A percentile compares a stretch with the other conserved stretches of the same genome.
These are phyloP conservation scores for Talaromyces trachyspermus DNA, from an alignment of 495 filamentous ascomycete genomes.

Conservation along the genomic window DNA sequence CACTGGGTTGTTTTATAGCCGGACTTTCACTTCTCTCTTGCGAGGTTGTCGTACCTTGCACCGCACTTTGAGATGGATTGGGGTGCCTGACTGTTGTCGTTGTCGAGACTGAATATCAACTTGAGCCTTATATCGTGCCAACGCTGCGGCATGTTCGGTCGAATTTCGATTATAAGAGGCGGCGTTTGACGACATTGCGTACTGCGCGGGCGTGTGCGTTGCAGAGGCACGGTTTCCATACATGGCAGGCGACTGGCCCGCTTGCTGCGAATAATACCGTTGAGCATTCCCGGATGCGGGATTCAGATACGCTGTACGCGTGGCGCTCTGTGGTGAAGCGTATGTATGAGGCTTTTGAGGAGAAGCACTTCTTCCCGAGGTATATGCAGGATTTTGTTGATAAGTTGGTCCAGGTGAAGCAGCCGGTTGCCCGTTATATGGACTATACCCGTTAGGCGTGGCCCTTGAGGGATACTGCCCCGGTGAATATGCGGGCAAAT, in stretches of 20 bases:
- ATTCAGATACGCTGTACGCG: slow-evolving; percentile 19
- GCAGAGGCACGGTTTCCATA: slow-evolving; percentile 20
- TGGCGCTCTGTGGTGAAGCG: slow-evolving; percentile 12
- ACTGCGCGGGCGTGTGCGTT: slow-evolving; percentile 21
- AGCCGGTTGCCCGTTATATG: slow-evolving; percentile 25
- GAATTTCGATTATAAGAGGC: slow-evolving; percentile 36
- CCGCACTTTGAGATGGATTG: slow-evolving; percentile 21
- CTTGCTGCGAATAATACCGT: slow-evolving; percentile 23
- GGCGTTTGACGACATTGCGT: slow-evolving; percentile 35
- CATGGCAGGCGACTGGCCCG: slow-evolving; percentile 15
- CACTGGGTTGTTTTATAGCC: slow-evolving; percentile 34
- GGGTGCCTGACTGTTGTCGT: slow-evolving; percentile 36
- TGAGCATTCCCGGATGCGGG: slow-evolving; percentile 18
- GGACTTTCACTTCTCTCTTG: slow-evolving; percentile 36
- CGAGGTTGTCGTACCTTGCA: slow-evolving; percentile 20
- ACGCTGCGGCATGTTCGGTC: slow-evolving; percentile 39
- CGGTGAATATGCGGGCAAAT: slow-evolving; percentile 29
- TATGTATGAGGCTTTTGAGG: slow-evolving; percentile 27
- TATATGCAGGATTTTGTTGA: slow-evolving; percentile 32
- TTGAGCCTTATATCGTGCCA: slow-evolving; percentile 40
- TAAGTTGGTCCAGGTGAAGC: slow-evolving; percentile 27
- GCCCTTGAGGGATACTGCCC: slow-evolving; percentile 33
- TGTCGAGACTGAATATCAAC: slow-evolving; percentile 27
- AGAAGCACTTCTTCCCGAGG: slow-evolving; percentile 25
- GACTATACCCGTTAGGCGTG: slow-evolving; percentile 33